phyloP scores from a whole-genome alignment of 352 stramenopile genomes.

The Globisporangium nagaii region DNA sequence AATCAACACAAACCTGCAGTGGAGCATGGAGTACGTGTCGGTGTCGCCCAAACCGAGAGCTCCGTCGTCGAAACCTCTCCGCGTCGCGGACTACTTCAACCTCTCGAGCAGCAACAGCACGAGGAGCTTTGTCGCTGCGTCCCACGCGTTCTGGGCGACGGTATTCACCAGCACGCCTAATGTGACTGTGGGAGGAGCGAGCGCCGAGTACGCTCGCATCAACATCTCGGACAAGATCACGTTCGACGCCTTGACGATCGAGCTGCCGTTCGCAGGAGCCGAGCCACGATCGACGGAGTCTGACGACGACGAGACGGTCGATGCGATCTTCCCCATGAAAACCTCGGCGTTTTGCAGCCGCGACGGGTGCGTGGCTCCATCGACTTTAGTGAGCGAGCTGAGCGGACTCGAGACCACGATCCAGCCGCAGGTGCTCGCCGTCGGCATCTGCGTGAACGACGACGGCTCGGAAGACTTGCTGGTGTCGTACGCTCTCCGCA shows the following conservation, averaged over 20 bases:
- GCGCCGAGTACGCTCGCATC: slow-evolving; percentile 7
- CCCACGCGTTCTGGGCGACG: not conserved
- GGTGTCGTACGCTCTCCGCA: not conserved
- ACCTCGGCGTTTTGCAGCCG: not conserved
- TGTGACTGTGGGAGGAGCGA: not conserved
- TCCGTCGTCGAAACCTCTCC: not conserved
- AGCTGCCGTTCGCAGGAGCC: not conserved
- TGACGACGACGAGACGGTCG: not conserved
- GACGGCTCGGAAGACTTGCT: slow-evolving; percentile 7
- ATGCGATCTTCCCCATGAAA: too few species aligned
- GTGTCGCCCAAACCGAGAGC: too few species aligned
- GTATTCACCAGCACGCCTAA: not conserved
- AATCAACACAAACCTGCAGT: too few species aligned
- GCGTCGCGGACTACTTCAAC: not conserved
- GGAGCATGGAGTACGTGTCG: too few species aligned
- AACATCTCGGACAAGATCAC: slow-evolving; percentile 9
- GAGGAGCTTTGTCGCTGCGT: not conserved
- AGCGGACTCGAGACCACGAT: not conserved
- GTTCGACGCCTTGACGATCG: slow-evolving; percentile 18
- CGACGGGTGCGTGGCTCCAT: not conserved
- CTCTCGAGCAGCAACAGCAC: not conserved
- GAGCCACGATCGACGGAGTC: not conserved
- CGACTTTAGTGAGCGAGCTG: not conserved
- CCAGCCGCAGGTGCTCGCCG: slow-evolving; percentile 5
- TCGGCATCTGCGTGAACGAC: slow-evolving; percentile 9